These are phyloP conservation scores for Saccharomyces hybrid DNA, from an alignment of 1,139 yeast species.

Conservation along the genomic window DNA sequence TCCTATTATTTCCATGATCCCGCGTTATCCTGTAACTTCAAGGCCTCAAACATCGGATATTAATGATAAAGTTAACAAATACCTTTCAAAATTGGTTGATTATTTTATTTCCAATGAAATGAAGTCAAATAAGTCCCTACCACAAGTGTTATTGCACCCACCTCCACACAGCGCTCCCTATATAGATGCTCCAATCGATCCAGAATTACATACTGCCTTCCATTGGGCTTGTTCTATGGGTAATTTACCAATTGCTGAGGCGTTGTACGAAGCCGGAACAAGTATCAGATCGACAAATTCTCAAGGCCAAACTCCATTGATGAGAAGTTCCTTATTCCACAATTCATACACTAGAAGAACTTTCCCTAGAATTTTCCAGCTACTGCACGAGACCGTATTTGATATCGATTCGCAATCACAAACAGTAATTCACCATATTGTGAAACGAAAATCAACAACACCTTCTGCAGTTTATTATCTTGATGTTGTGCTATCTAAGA, in stretches of 20 bases:
- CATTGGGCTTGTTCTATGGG: slow-evolving; percentile 98
- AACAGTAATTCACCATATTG: slow-evolving; percentile 80
- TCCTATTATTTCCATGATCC: slow-evolving; percentile 26
- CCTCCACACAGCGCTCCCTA: slow-evolving; percentile 39
- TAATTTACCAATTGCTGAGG: slow-evolving; percentile 60
- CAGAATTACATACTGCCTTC: slow-evolving; percentile 89
- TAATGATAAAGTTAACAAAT: slow-evolving; percentile 34
- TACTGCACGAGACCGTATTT: slow-evolving; percentile 55
- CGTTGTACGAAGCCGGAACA: slow-evolving; percentile 65
- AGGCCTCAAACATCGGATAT: slow-evolving; percentile 27
- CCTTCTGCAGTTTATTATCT: slow-evolving; percentile 76
- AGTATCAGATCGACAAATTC: slow-evolving; percentile 66
- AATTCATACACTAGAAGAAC: slow-evolving; percentile 78
- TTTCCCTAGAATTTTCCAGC: slow-evolving; percentile 65
- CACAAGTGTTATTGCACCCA: slow-evolving; percentile 45
- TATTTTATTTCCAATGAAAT: slow-evolving; percentile 65
- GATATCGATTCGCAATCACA: slow-evolving; percentile 58
- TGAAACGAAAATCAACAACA: slow-evolving; percentile 53
- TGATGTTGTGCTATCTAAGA: slow-evolving; percentile 64
- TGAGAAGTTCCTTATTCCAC: slow-evolving; percentile 76
- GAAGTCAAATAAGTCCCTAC: slow-evolving; percentile 21
- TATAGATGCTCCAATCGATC: slow-evolving; percentile 57
- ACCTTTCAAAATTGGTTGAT: slow-evolving; percentile 40
- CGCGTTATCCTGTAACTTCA: slow-evolving; percentile 23
- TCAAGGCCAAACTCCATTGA: slow-evolving; percentile 77